These are phyloP conservation scores for Serendipita indica DNA, from an alignment of 768 basidiomycete genomes.

Conservation along the genomic window DNA sequence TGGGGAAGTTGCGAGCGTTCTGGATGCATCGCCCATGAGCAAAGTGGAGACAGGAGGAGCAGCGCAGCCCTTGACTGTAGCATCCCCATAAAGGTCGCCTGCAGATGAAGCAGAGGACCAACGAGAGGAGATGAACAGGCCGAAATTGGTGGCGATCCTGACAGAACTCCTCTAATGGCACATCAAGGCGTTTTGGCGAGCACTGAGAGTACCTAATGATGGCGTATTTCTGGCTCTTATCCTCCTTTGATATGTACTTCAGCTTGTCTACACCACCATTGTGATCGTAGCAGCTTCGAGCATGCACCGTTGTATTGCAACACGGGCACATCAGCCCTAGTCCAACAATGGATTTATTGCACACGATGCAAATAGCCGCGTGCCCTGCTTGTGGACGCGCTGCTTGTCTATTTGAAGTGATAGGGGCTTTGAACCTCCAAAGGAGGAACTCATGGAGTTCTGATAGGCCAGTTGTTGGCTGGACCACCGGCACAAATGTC, in stretches of 20 bases:
- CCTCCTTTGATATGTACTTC: conserved; percentile 20
- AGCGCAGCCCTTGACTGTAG: conserved; percentile 46
- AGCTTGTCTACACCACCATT: conserved; percentile 43
- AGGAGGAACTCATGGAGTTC: conserved; percentile 46
- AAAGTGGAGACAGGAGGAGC: conserved; percentile 44
- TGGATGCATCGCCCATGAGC: conserved; percentile 39
- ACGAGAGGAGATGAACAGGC: conserved; percentile 51
- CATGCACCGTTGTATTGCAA: conserved; percentile 56
- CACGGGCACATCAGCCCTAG: conserved; percentile 59
- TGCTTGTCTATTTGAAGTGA: conserved; percentile 23
- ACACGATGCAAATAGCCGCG: conserved; percentile 36
- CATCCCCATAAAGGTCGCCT: conserved; percentile 60
- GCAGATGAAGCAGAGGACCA: conserved; percentile 58
- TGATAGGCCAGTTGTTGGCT: neutral
- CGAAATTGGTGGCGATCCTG: conserved; percentile 38
- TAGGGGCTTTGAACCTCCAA: conserved; percentile 38
- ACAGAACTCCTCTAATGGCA: conserved; percentile 15
- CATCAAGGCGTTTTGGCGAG: conserved; percentile 23
- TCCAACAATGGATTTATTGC: conserved; percentile 39
- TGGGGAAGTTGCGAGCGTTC: conserved; percentile 18
- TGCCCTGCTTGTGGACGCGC: conserved; percentile 14
- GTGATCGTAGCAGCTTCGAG: conserved; percentile 57
- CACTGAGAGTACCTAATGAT: conserved; percentile 46
- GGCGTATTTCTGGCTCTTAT: conserved; percentile 39
- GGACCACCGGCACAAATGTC: neutral